Evolutionary conservation across 2,329 filamentous ascomycete genomes (phyloP).

Genomic region (Ophiostoma triangulosporum): DNA sequence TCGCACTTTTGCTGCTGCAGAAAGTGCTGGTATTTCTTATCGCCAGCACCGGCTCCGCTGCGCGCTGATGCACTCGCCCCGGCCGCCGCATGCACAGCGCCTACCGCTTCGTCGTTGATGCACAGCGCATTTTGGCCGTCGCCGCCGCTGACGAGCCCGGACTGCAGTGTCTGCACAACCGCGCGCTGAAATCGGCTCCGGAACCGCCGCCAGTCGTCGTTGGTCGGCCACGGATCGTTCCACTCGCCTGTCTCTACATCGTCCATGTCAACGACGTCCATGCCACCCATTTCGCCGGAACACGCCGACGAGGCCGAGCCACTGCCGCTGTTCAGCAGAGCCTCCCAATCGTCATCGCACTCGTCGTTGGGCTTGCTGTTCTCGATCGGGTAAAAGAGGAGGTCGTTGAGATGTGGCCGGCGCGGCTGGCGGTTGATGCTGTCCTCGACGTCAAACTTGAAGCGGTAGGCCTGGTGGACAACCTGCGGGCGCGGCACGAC

Average conservation of each 20-base stretch:
- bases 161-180: slow-evolving; percentile 18
- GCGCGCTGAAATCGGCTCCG: slow-evolving; percentile 21
- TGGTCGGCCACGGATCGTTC: slow-evolving; percentile 26
- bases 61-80: not conserved
- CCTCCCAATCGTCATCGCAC: slow-evolving; percentile 16
- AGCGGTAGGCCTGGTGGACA: slow-evolving; percentile 32
- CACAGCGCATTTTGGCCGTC: slow-evolving; percentile 6
- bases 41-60: not conserved
- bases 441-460: slow-evolving; percentile 33
- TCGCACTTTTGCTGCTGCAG: not conserved
- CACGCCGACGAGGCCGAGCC: not conserved
- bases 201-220: slow-evolving; percentile 27
- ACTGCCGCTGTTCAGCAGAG: slow-evolving; percentile 3
- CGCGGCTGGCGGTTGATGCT: slow-evolving; percentile 30
- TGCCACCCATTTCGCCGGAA: not conserved
- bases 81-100: not conserved
- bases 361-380: slow-evolving; percentile 15
- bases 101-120: not conserved
- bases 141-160: slow-evolving; percentile 9
- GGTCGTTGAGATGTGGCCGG: slow-evolving; percentile 28
- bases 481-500: slow-evolving; percentile 21
- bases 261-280: not conserved
- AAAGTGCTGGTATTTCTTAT: not conserved
- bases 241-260: slow-evolving; percentile 18
- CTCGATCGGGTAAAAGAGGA: slow-evolving; percentile 25